phyloP scores from a whole-genome alignment of 1,284 basidiomycete genomes.

The Rhodotorula sp. region DNA sequence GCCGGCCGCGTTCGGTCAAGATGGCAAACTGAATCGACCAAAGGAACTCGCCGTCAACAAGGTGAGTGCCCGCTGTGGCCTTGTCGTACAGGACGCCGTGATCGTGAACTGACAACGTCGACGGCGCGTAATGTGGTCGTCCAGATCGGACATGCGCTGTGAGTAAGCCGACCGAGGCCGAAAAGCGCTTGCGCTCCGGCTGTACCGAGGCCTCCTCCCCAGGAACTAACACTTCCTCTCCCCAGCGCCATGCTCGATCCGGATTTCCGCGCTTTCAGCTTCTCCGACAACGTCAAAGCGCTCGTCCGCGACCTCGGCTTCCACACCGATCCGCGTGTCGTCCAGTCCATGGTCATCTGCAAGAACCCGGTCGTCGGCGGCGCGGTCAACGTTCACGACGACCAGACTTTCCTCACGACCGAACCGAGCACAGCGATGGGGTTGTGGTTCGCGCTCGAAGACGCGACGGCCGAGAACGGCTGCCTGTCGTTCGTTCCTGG shows the following conservation, averaged over 20 bases:
- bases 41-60: slow-evolving; percentile 63
- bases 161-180: background rate
- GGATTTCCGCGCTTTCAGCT: slow-evolving; percentile 70
- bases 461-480: slow-evolving; percentile 77
- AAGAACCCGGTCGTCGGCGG: slow-evolving; percentile 68
- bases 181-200: no score
- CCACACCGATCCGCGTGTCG: slow-evolving; percentile 67
- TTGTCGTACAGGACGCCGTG: background rate
- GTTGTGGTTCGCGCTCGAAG: slow-evolving; percentile 92
- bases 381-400: slow-evolving; percentile 61
- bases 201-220: slow-evolving; percentile 18
- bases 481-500: slow-evolving; percentile 88
- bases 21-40: slow-evolving; percentile 64
- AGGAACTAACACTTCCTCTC: slow-evolving; percentile 54
- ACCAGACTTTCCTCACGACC: slow-evolving; percentile 69
- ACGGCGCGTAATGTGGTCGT: background rate
- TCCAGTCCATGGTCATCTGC: slow-evolving; percentile 93
- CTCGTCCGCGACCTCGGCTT: slow-evolving; percentile 72
- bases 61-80: slow-evolving; percentile 41
- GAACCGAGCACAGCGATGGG: slow-evolving; percentile 86
- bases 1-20: slow-evolving; percentile 66
- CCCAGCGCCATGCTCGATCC: slow-evolving; percentile 71
- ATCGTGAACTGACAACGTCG: background rate
- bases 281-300: slow-evolving; percentile 53
- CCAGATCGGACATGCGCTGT: background rate